Conservation (phyloP, 176 grass and related monocot species). For the Elaeis guineensis region DNA sequence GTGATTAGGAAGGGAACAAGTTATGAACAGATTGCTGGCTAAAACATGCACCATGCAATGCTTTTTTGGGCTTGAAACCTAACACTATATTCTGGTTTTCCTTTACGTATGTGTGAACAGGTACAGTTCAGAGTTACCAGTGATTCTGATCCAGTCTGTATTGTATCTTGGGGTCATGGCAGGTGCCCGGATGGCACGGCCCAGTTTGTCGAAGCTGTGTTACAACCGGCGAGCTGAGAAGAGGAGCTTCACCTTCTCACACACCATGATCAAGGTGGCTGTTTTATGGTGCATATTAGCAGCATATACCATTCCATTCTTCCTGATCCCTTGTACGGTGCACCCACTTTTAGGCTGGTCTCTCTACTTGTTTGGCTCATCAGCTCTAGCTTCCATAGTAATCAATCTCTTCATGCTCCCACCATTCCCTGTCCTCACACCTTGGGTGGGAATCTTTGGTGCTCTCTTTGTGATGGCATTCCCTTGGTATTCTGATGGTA, state of each 20-base stretch:
- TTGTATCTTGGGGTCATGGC: slow-evolving; percentile 68
- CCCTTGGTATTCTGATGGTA: slow-evolving; percentile 74
- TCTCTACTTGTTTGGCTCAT: slow-evolving; percentile 60
- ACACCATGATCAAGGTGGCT: slow-evolving; percentile 50
- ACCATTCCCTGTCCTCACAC: slow-evolving; percentile 36
- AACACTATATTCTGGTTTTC: no score
- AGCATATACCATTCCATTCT: slow-evolving; percentile 72
- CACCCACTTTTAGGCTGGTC: slow-evolving; percentile 81
- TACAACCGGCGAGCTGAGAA: slow-evolving; percentile 79
- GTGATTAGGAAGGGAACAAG: no score
- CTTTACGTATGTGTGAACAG: slow-evolving; percentile 19
- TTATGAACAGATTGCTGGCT: no score
- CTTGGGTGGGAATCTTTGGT: slow-evolving; percentile 58
- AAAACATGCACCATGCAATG: no score
- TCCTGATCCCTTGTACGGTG: slow-evolving; percentile 68
- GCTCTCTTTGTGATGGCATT: slow-evolving; percentile 66
- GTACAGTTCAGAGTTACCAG: slow-evolving; percentile 55
- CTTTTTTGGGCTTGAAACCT: no score
- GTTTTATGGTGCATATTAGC: slow-evolving; percentile 55
- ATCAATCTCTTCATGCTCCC: slow-evolving; percentile 70
- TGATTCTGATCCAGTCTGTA: slow-evolving; percentile 59
- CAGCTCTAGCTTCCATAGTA: slow-evolving; percentile 58
- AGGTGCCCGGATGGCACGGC: slow-evolving; percentile 47
- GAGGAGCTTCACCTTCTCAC: slow-evolving; percentile 41
- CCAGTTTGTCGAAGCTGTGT: slow-evolving; percentile 68